Conservation (phyloP, 2,329 filamentous ascomycete genomes). For the Metarhizium robertsii region DNA sequence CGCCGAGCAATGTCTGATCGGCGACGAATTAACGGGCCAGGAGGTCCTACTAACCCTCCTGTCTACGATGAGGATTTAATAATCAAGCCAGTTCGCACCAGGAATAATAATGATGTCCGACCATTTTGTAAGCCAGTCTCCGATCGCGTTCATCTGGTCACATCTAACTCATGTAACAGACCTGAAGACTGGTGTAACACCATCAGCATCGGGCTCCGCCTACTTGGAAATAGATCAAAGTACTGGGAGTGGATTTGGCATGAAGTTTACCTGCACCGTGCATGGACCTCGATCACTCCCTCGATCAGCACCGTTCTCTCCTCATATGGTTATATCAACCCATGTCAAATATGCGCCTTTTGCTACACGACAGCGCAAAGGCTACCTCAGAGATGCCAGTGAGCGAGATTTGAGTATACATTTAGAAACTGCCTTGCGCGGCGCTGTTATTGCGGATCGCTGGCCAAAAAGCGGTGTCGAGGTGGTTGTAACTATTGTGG, state of each 20-base stretch:
- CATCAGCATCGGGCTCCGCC: slow-evolving; percentile 86
- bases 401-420: slow-evolving; percentile 89
- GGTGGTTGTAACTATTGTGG: slow-evolving; percentile 83
- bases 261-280: slow-evolving; percentile 89
- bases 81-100: slow-evolving; percentile 45
- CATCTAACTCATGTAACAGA: slow-evolving; percentile 39
- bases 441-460: slow-evolving; percentile 82
- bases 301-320: slow-evolving; percentile 81
- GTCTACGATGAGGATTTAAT: slow-evolving; percentile 49
- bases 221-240: slow-evolving; percentile 62
- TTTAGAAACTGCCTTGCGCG: slow-evolving; percentile 80
- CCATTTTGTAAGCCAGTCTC: slow-evolving; percentile 35
- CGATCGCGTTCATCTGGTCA: not conserved
- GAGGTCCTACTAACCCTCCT: slow-evolving; percentile 65
- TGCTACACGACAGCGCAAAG: slow-evolving; percentile 70
- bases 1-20: slow-evolving; percentile 62
- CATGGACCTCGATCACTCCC: slow-evolving; percentile 89
- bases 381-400: slow-evolving; percentile 75
- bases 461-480: slow-evolving; percentile 99
- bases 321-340: slow-evolving; percentile 82
- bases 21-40: slow-evolving; percentile 81
- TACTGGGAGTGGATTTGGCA: slow-evolving; percentile 46
- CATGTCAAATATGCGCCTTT: slow-evolving; percentile 97
- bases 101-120: slow-evolving; percentile 53
- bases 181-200: slow-evolving; percentile 83